Conservation (phyloP, 352 stramenopile genomes). For the Pythium guiyangense region DNA sequence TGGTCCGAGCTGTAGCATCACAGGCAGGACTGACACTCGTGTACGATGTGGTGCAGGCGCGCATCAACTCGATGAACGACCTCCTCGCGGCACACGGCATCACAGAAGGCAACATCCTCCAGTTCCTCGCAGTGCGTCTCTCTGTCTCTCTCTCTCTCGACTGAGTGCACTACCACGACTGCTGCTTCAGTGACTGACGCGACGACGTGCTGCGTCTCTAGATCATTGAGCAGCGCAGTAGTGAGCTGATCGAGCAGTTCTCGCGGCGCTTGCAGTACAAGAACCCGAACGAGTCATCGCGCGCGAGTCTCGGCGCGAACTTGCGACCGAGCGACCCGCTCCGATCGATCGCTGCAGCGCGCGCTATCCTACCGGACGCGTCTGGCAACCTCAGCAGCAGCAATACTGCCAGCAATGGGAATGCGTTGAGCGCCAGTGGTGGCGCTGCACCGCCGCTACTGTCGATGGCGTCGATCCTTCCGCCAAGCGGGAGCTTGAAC, state of each 20-base stretch:
- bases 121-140: conserved; percentile 57
- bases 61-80: conserved; percentile 86
- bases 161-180: not conserved
- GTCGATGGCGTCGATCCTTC: conserved; percentile 10
- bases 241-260: conserved; percentile 77
- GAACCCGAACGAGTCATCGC: conserved; percentile 49
- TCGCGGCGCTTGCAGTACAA: conserved; percentile 62
- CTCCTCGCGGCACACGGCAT: conserved; percentile 69
- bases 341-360: conserved; percentile 42
- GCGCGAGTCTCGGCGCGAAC: conserved; percentile 55
- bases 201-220: conserved; percentile 11
- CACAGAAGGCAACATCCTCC: conserved; percentile 79
- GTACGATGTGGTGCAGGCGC: conserved; percentile 24
- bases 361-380: conserved; percentile 40
- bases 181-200: not conserved
- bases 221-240: conserved; percentile 83
- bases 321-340: conserved; percentile 62
- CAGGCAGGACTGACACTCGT: not conserved
- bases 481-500: conserved; percentile 9
- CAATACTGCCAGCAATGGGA: not conserved
- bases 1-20: too few relatives aligned
- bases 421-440: conserved; percentile 1
- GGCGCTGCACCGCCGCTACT: conserved; percentile 7
- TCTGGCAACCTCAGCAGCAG: not conserved
- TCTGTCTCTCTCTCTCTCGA: not conserved